phyloP scores from a whole-genome alignment of 2,329 filamentous ascomycete species.

The Fusarium solani-melongenae region DNA sequence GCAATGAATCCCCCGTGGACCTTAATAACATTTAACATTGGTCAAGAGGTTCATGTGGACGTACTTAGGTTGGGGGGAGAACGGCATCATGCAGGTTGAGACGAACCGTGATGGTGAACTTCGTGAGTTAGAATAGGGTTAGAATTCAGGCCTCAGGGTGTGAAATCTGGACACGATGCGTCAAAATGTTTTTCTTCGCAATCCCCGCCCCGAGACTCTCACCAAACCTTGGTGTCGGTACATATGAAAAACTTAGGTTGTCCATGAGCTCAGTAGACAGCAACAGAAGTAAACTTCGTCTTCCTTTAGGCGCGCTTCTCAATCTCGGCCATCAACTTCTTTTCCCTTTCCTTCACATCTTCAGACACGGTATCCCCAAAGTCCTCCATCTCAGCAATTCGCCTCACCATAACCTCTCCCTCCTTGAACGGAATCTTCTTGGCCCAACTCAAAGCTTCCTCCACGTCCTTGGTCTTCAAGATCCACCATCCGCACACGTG shows the following conservation, averaged over 20 bases:
- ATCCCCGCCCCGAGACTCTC: not conserved
- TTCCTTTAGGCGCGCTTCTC: not conserved
- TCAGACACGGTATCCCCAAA: slow-evolving; percentile 28
- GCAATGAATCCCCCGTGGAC: not conserved
- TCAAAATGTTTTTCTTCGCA: not conserved
- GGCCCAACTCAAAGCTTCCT: slow-evolving; percentile 47
- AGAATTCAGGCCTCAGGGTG: not conserved
- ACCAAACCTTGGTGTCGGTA: not conserved
- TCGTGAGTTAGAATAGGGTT: not conserved
- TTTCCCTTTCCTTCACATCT: slow-evolving; percentile 28
- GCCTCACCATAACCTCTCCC: slow-evolving; percentile 41
- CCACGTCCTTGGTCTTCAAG: slow-evolving; percentile 40
- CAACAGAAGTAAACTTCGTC: not conserved
- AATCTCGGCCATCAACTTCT: slow-evolving; percentile 3
- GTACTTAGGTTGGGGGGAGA: no score
- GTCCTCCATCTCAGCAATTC: slow-evolving; percentile 37
- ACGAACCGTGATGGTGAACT: not conserved
- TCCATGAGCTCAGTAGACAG: no score
- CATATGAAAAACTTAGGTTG: not conserved
- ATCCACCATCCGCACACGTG: slow-evolving; percentile 49
- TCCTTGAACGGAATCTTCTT: slow-evolving; percentile 42
- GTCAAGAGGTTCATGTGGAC: no score
- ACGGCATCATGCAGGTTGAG: no score
- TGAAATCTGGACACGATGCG: not conserved
- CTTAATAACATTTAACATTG: no score